phyloP scores from a whole-genome alignment of 192 early-diverging fungal genomes.

The Coemansia sp. region DNA sequence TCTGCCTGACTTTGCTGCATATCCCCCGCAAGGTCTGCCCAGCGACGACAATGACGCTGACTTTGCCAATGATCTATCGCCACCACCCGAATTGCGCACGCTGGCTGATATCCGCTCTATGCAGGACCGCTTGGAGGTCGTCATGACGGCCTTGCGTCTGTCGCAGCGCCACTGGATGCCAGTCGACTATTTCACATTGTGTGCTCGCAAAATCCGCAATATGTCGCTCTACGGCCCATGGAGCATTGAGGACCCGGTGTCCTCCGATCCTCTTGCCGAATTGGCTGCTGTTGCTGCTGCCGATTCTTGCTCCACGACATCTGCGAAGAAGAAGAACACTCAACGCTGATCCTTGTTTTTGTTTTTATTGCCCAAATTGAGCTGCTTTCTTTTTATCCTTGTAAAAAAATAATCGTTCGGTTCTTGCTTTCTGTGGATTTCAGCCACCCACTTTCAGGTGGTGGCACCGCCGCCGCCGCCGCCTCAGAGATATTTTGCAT shows the following conservation, averaged over 20 bases:
- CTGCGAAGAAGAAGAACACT: neutral
- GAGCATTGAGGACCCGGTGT: constrained; percentile 44
- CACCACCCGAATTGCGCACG: constrained; percentile 48
- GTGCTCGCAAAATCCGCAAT: constrained; percentile 55
- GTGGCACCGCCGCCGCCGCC: neutral
- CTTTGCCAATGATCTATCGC: constrained; percentile 47
- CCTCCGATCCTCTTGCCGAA: constrained; percentile 40
- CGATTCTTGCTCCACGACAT: neutral
- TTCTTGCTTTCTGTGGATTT: neutral
- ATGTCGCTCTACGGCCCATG: constrained; percentile 50
- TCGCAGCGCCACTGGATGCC: constrained; percentile 55
- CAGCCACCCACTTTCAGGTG: neutral
- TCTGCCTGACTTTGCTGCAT: neutral
- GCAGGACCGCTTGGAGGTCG: constrained; percentile 57
- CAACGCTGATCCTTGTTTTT: constrained; percentile 9
- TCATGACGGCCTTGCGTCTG: constrained; percentile 46
- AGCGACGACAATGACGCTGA: constrained; percentile 17
- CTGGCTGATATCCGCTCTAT: constrained; percentile 50
- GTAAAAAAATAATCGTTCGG: neutral
- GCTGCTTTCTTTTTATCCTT: neutral
- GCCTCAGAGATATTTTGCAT: neutral
- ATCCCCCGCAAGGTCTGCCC: neutral
- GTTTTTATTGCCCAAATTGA: neutral
- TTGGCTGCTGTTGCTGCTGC: constrained; percentile 13
- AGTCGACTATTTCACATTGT: constrained; percentile 55